A percentile compares a stretch with the other conserved stretches of the same genome.
Conservation (phyloP, 176 grass and related monocot genomes). For the Oryza nivara region DNA sequence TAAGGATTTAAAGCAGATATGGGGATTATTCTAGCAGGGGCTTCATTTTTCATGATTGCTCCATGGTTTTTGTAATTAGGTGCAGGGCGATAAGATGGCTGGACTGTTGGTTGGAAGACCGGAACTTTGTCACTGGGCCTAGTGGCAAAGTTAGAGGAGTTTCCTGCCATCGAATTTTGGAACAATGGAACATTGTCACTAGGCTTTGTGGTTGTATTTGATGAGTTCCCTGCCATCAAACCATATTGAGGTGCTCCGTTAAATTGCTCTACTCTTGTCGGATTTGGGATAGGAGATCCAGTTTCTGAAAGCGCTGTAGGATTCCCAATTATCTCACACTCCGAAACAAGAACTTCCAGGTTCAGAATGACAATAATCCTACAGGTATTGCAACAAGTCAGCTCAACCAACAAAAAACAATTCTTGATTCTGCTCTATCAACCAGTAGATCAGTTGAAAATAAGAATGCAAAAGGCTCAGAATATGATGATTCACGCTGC, state of each 20-base stretch:
- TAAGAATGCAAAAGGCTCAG: background rate
- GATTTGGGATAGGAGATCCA: conserved; percentile 30
- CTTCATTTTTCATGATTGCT: conserved; percentile 90
- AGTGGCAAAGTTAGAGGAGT: conserved; percentile 39
- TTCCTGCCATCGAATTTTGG: conserved; percentile 39
- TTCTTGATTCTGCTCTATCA: background rate
- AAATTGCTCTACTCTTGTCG: conserved; percentile 35
- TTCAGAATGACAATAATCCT: conserved; percentile 83
- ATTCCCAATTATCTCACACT: conserved; percentile 70
- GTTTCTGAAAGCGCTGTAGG: conserved; percentile 42
- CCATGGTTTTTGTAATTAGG: conserved; percentile 81
- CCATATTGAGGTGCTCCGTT: conserved; percentile 49
- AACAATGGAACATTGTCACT: conserved; percentile 51
- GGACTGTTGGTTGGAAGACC: conserved; percentile 58
- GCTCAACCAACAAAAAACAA: conserved; percentile 30
- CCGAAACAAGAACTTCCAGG: conserved; percentile 62
- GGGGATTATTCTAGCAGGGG: conserved; percentile 84
- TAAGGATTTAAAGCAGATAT: conserved; percentile 90
- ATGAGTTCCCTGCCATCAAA: conserved; percentile 34
- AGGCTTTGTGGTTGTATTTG: conserved; percentile 37
- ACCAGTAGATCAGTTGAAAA: background rate
- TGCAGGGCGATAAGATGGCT: conserved; percentile 72
- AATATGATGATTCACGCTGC: background rate
- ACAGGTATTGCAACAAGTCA: conserved; percentile 47
- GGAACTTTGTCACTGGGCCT: conserved; percentile 44